Percentiles rank a stretch among this genome's conserved stretches.
phyloP scores from a whole-genome alignment of 345 rosid species.

The Mallotus nudiflorus region DNA sequence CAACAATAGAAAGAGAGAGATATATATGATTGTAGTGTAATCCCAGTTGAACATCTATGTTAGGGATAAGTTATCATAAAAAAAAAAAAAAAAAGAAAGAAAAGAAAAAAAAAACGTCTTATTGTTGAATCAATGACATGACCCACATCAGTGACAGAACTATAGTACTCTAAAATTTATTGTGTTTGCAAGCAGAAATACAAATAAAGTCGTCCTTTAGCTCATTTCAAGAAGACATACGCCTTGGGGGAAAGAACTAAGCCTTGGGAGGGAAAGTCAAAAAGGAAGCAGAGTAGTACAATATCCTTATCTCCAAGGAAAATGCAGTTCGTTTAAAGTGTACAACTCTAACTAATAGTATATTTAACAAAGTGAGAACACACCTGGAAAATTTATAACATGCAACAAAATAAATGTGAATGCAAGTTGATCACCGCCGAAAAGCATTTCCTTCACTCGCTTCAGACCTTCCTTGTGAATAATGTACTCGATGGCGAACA shows the following conservation, averaged over 20 bases:
- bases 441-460: slow-evolving; percentile 81
- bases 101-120: no score
- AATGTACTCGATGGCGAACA: slow-evolving; percentile 78
- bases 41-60: neutral
- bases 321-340: neutral
- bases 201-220: neutral
- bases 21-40: neutral
- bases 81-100: no score
- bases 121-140: neutral
- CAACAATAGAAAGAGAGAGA: neutral
- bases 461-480: slow-evolving; percentile 70
- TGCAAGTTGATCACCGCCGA: slow-evolving; percentile 48
- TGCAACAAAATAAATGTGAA: neutral
- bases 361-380: neutral
- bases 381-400: neutral
- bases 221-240: neutral
- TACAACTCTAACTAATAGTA: neutral
- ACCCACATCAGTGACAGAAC: neutral
- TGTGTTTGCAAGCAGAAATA: neutral
- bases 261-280: neutral
- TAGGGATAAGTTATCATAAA: neutral
- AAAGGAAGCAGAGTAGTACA: neutral
- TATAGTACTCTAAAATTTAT: neutral
- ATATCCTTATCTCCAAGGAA: neutral
- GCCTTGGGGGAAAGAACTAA: neutral